Evolutionary conservation across 805 yeast genomes (phyloP), one percentile per base, ranked within the genome.

Genomic region (Debaryomyces prosopidis): DNA sequence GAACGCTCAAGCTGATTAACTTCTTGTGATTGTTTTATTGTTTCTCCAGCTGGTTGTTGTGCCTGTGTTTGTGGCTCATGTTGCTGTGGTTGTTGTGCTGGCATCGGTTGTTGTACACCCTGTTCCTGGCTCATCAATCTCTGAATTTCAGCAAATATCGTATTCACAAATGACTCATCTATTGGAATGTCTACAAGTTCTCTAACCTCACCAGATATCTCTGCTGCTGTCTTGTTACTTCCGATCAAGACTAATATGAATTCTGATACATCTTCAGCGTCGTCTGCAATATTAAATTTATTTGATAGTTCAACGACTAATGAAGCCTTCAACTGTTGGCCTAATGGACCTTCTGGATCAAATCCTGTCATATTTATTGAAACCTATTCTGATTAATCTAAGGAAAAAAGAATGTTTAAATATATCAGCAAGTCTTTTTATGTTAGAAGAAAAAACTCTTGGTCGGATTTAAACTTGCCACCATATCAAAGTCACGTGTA

Each of bases 231-330:
- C 56, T 84, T 81, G 54, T 84, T 82, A 52, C 84, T 85, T 11
- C 84, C 82, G 49, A 87, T 84, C 62, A 87, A 69, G 36, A 85
- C 76, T n/a, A 82, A 76, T 45, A 87, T 81, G 57, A 79, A 87
- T 62, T 87, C 94, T 11, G 94, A 87, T 35, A 84, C 82, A 53
- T 83, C 85, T 37, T 55, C 65, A 16, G 77, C 75, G 47, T 72
- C 77, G 38, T 70, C 76, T 5, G 60, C 59, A 23, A 65, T 60
- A 48, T 59, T 62, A 54, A 52, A 71, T 36, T 68, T 60, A 44
- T 58, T 65, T 31, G 59, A 59, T 42, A 72, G 57, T 52, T 72
- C 76, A 31, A 62, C 62, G 16, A 63, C 57, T 40, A 71, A 58
- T 40, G 63, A 62, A 7, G 62, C 60, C 49, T 62, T 66, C 44